These are phyloP conservation scores for Tieghemiomyces parasiticus DNA, from an alignment of 192 early-diverging fungal species.

Conservation along the genomic window DNA sequence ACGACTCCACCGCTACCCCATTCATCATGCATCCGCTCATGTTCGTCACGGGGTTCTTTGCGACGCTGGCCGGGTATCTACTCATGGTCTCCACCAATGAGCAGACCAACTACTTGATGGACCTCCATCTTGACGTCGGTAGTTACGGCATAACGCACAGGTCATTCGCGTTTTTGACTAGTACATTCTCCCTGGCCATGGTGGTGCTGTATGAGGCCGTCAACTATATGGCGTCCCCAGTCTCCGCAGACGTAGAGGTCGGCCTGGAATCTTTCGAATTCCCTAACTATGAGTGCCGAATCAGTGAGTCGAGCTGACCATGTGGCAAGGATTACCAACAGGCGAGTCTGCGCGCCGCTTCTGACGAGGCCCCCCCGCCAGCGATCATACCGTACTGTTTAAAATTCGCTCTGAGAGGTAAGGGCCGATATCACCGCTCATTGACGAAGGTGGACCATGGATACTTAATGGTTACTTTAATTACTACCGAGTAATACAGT, in stretches of 20 bases:
- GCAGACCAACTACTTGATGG: background rate
- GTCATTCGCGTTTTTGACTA: background rate
- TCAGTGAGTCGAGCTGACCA: background rate
- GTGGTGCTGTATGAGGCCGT: background rate
- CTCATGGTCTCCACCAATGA: slow-evolving; percentile 7
- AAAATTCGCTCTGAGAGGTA: background rate
- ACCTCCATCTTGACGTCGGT: background rate
- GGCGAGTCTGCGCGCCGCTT: background rate
- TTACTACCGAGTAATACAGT: too few relatives aligned
- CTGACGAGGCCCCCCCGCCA: background rate
- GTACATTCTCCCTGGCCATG: background rate
- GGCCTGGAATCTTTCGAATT: background rate
- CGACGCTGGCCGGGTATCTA: background rate
- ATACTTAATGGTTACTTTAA: too few relatives aligned
- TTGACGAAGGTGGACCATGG: too few relatives aligned
- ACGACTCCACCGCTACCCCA: background rate
- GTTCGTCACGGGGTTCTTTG: slow-evolving; percentile 2
- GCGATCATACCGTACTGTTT: background rate
- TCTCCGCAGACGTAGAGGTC: background rate
- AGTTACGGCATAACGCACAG: slow-evolving; percentile 1
- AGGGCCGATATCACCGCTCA: too few relatives aligned
- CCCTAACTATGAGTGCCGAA: background rate
- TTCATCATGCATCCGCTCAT: slow-evolving; percentile 3
- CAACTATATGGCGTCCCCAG: background rate
- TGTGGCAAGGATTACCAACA: background rate